Percentiles rank a stretch among this genome's conserved stretches.
Evolutionary conservation across 805 yeast species (phyloP).

Genomic region (Ogataea trehalophila): DNA sequence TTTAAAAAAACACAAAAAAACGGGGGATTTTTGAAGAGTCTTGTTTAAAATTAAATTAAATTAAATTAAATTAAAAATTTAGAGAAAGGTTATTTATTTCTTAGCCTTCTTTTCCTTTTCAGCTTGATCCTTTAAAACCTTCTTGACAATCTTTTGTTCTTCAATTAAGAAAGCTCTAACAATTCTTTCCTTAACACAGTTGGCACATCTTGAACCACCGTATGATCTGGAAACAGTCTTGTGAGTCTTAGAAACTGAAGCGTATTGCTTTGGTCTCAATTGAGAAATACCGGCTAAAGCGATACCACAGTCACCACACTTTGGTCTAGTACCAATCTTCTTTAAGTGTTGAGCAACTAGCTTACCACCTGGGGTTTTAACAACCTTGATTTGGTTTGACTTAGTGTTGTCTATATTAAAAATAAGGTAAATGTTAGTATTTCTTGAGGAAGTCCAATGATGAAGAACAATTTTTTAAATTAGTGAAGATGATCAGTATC

Average conservation of each 20-base stretch:
- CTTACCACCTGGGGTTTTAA: conserved; percentile 99
- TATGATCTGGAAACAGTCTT: conserved; percentile 99
- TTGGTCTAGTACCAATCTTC: conserved; percentile 83
- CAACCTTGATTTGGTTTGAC: conserved; percentile 99
- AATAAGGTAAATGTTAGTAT: conserved; percentile 16
- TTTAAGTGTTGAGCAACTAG: conserved; percentile 96
- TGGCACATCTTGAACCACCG: conserved; percentile 99
- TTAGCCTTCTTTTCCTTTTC: conserved; percentile 71
- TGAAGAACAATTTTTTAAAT: neutral
- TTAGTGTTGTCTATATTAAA: conserved; percentile 84
- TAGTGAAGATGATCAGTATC: too few species aligned
- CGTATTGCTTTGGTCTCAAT: conserved; percentile 98
- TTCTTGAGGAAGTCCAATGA: neutral
- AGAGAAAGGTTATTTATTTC: conserved; percentile 17
- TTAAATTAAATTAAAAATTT: neutral
- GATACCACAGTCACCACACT: conserved; percentile 84
- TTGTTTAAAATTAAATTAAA: neutral
- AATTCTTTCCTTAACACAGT: conserved; percentile 98
- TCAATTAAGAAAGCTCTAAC: conserved; percentile 99
- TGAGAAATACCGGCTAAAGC: conserved; percentile 71
- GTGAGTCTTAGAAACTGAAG: conserved; percentile 89
- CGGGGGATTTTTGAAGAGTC: neutral
- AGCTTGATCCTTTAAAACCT: conserved; percentile 95
- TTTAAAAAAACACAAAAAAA: neutral
- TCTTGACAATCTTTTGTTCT: conserved; percentile 99